These are phyloP conservation scores for Lippia alba DNA, from an alignment of 305 asterid genomes.

Conservation along the genomic window DNA sequence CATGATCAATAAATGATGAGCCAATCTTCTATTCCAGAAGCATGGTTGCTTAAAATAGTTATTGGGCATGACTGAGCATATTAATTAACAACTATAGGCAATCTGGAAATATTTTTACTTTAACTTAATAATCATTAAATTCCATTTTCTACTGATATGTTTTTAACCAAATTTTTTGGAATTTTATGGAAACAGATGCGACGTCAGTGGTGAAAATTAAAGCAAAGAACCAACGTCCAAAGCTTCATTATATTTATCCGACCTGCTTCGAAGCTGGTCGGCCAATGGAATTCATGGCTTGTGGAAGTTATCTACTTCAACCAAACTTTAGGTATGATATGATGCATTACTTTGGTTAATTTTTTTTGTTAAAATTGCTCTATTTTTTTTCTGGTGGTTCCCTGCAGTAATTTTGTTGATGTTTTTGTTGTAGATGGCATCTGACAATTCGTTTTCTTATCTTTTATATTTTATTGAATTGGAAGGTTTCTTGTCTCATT, in stretches of 20 bases:
- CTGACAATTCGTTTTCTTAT: conserved; percentile 28
- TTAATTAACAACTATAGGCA: background rate
- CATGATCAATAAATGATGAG: conserved; percentile 13
- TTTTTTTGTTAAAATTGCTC: background rate
- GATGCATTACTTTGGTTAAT: background rate
- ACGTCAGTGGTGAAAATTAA: conserved; percentile 61
- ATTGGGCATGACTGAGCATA: background rate
- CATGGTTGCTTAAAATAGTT: conserved; percentile 3
- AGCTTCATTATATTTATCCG: conserved; percentile 77
- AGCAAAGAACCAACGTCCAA: conserved; percentile 65
- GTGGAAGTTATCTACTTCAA: conserved; percentile 85
- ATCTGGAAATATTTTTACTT: conserved; percentile 1
- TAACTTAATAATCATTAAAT: background rate
- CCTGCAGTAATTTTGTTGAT: background rate
- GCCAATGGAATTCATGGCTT: conserved; percentile 79
- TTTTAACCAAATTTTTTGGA: conserved; percentile 1
- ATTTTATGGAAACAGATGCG: conserved; percentile 54
- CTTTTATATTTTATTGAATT: conserved; percentile 7
- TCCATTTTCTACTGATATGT: conserved; percentile 15
- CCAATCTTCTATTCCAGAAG: conserved; percentile 9
- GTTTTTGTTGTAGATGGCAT: conserved; percentile 32
- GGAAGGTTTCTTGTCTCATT: conserved; percentile 79
- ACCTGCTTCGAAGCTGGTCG: conserved; percentile 85
- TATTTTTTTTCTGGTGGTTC: background rate
- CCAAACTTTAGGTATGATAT: conserved; percentile 69